A percentile compares a stretch with the other conserved stretches of the same genome.
Conservation (phyloP, 75 land plant genomes). For the Pinus albicaulis region DNA sequence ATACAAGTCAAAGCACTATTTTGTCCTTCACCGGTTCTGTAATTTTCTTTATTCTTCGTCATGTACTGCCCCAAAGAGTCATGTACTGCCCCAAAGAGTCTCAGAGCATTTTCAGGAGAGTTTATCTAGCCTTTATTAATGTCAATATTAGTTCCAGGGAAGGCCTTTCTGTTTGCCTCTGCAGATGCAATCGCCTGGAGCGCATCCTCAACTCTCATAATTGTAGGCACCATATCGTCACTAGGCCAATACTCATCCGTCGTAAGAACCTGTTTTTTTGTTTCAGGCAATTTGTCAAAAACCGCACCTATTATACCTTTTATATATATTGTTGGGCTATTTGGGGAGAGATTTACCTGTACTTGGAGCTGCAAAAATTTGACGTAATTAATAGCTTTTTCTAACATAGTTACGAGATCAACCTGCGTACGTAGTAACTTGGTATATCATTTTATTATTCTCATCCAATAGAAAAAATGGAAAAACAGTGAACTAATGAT, state of each 20-base stretch:
- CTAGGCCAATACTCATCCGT: constrained; percentile 86
- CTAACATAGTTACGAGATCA: constrained; percentile 89
- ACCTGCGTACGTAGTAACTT: too few species aligned
- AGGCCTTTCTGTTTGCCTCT: background rate
- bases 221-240: constrained; percentile 43
- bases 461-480: too few species aligned
- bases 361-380: constrained; percentile 88
- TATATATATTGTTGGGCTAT: background rate
- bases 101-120: too few species aligned
- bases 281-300: background rate
- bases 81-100: too few species aligned
- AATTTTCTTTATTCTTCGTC: too few species aligned
- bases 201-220: constrained; percentile 63
- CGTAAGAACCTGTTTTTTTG: constrained; percentile 50
- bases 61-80: too few species aligned
- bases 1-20: too few species aligned
- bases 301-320: background rate
- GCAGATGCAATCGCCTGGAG: constrained; percentile 30
- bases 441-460: too few species aligned
- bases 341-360: constrained; percentile 40
- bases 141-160: too few species aligned
- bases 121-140: too few species aligned
- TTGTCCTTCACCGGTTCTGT: too few species aligned
- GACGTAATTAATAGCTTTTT: constrained; percentile 91
- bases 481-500: too few species aligned